Percentiles rank a stretch among this genome's conserved stretches.
Conservation (phyloP, 2,329 filamentous ascomycete genomes). For the Penicillium sp. region DNA sequence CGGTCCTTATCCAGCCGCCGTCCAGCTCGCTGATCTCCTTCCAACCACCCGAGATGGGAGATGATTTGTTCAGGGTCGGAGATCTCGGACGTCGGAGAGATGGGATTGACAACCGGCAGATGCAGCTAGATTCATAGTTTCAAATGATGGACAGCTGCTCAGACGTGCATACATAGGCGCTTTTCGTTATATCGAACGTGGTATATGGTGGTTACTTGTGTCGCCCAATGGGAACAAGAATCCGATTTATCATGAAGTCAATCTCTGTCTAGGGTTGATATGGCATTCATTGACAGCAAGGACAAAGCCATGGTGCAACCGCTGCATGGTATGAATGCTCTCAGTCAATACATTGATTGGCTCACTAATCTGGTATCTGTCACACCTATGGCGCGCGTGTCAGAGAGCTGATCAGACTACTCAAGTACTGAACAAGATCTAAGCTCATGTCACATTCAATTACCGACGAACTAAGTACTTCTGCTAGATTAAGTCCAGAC, state of each 20-base stretch:
- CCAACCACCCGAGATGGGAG: background rate
- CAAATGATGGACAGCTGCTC: background rate
- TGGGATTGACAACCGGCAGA: conserved; percentile 1
- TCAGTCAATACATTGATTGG: conserved; percentile 15
- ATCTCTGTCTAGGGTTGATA: conserved; percentile 4
- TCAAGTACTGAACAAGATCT: background rate
- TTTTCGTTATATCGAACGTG: background rate
- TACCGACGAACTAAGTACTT: background rate
- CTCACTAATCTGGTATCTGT: conserved; percentile 13
- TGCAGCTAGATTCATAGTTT: conserved; percentile 4
- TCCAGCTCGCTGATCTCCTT: background rate
- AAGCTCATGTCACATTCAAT: background rate
- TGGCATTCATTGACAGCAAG: conserved; percentile 13
- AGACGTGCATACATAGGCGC: background rate
- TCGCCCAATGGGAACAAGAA: background rate
- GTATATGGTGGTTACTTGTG: background rate
- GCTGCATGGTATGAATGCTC: conserved; percentile 5
- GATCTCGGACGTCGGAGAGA: background rate
- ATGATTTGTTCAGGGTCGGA: background rate
- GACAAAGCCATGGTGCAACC: conserved; percentile 11
- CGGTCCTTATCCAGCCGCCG: background rate
- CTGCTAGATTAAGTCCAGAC: background rate
- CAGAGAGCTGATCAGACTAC: background rate
- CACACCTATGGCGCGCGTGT: conserved; percentile 20
- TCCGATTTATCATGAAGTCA: conserved; percentile 9